These are phyloP conservation scores for Trapa bicornis DNA, from an alignment of 345 rosid genomes.

Conservation along the genomic window DNA sequence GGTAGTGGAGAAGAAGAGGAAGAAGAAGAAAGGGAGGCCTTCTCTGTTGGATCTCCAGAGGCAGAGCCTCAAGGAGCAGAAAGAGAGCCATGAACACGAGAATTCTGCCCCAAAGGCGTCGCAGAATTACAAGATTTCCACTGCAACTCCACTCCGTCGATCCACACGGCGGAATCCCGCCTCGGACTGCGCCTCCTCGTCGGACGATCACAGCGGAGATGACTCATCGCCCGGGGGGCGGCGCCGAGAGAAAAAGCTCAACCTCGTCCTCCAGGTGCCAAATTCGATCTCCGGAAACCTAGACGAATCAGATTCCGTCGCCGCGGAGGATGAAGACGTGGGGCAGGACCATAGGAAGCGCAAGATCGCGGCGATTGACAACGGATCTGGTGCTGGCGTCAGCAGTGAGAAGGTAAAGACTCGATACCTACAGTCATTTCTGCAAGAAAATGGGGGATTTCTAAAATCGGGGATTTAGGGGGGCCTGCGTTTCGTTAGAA, in stretches of 20 bases:
- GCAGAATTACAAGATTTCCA: conserved; percentile 24
- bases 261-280: conserved; percentile 31
- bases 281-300: conserved; percentile 6
- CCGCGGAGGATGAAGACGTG: conserved; percentile 15
- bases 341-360: conserved; percentile 22
- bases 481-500: conserved; percentile 15
- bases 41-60: conserved; percentile 55
- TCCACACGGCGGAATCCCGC: conserved; percentile 36
- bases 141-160: conserved; percentile 26
- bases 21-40: conserved; percentile 64
- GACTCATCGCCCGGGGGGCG: conserved; percentile 13
- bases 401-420: conserved; percentile 29
- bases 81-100: not conserved
- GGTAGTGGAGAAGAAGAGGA: conserved; percentile 30
- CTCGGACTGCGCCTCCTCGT: conserved; percentile 16
- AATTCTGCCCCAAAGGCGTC: conserved; percentile 16
- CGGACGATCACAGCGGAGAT: conserved; percentile 18
- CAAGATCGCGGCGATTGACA: conserved; percentile 37
- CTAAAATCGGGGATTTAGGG: conserved; percentile 10
- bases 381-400: conserved; percentile 26
- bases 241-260: conserved; percentile 46
- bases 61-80: conserved; percentile 29
- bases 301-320: conserved; percentile 10
- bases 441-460: not conserved
- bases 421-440: conserved; percentile 1